Base-by-base conservation (phyloP, 257 asterid species). In the Solanum paucissectum region DNA sequence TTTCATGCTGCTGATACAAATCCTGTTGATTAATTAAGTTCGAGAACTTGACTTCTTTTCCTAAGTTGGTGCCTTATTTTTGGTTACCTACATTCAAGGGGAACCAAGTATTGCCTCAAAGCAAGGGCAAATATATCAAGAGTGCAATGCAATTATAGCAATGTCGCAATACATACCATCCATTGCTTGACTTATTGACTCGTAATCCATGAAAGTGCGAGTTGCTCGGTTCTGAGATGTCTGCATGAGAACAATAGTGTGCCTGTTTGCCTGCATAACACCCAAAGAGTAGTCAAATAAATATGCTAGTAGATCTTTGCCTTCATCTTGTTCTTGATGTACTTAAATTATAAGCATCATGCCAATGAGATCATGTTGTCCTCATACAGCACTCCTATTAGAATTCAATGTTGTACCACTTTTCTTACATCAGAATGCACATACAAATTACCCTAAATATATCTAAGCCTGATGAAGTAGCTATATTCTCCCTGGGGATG, bases 191-290 rank as follows among this genome's bases (percentile, higher is more conserved):
- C 89, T 94, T 87, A 93, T 93, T 14, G 98, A 94, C 11, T 91
- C 98, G 76, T 93, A 96, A 89, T 96, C 99, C 98, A 95, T 96
- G 91, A 96, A 96, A 44, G 98, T 96, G 49, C 99, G 99, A 87
- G 97, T 91, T 87, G 96, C 95, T 92, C 98, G 90, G 92, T 89
- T 76, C 62, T 87, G 98, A 74, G 98, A 95, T 81, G 98, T 85
- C 91, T 96, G 99, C 96, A 95, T 95, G 82, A 96, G 98, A 92
- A 96, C 89, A 89, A 96, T 95, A 13, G 98, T 96, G 89, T 96
- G 98, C 95, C 93, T 93, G 87, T 93, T 94, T 37, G 98, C 94
- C 99, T 96, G 95, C 94, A 95, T 32, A 89, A 6, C 38, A 73
- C 44, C 84, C 84, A 73, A 86, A 86, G 73, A 86, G 85, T 49